These are phyloP conservation scores for Gentiana dahurica DNA, from an alignment of 257 asterid genomes.

Conservation along the genomic window DNA sequence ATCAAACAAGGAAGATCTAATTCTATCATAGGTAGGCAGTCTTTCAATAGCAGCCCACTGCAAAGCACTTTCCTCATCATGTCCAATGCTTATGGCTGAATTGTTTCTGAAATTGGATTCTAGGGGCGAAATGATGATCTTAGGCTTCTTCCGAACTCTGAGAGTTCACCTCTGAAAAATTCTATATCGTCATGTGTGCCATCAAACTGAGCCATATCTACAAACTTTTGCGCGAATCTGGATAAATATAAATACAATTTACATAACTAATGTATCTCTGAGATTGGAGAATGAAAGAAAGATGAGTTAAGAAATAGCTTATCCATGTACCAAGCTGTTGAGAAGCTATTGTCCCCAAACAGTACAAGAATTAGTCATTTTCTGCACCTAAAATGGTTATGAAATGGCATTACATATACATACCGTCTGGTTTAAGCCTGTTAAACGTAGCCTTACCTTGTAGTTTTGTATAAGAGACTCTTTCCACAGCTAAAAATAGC, in stretches of 20 bases:
- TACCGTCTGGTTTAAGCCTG: too few species aligned
- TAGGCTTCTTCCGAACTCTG: slow-evolving; percentile 20
- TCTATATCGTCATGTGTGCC: slow-evolving; percentile 17
- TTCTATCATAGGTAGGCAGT: slow-evolving; percentile 17
- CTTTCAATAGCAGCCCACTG: slow-evolving; percentile 26
- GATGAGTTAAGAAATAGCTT: too few species aligned
- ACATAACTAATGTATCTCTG: too few species aligned
- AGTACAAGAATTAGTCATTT: too few species aligned
- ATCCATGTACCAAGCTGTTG: too few species aligned
- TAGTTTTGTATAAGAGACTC: too few species aligned
- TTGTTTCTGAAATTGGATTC: slow-evolving; percentile 9
- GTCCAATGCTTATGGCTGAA: slow-evolving; percentile 7
- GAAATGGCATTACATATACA: too few species aligned
- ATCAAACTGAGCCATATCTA: slow-evolving; percentile 15
- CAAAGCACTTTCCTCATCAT: slow-evolving; percentile 11
- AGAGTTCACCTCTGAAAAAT: slow-evolving; percentile 13
- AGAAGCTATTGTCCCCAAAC: too few species aligned
- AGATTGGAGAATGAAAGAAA: too few species aligned
- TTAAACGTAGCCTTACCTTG: too few species aligned
- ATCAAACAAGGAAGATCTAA: slow-evolving; percentile 20
- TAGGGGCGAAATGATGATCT: slow-evolving; percentile 13
- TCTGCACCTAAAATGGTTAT: too few species aligned
- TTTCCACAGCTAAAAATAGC: too few species aligned
- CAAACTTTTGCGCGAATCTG: not conserved
- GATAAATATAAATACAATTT: not conserved